Percentiles rank a stretch among this genome's conserved stretches.
Conservation (phyloP, 176 grass and related monocot species). For the Oropetium thomaeum region DNA sequence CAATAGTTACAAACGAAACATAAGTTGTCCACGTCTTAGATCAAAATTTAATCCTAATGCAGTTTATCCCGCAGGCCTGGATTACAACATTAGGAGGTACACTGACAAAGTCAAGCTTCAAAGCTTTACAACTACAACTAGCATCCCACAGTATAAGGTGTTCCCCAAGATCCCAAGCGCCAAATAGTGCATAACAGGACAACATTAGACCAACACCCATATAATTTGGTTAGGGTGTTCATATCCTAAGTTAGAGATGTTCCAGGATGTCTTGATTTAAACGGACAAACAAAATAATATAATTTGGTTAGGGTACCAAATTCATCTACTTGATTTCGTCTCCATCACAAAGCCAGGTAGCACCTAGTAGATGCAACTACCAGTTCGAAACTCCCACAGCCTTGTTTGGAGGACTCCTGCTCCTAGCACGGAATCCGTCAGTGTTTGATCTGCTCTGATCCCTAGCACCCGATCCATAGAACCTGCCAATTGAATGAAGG, state of each 20-base stretch:
- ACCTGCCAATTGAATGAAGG: slow-evolving; percentile 30
- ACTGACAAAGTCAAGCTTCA: slow-evolving; percentile 23
- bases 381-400: slow-evolving; percentile 46
- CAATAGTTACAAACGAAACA: too few relatives aligned
- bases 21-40: slow-evolving; percentile 1
- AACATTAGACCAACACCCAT: slow-evolving; percentile 13
- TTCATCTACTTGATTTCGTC: slow-evolving; percentile 35
- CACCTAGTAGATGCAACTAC: slow-evolving; percentile 27
- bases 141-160: not conserved
- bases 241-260: slow-evolving; percentile 44
- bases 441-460: slow-evolving; percentile 30
- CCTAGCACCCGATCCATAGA: slow-evolving; percentile 36
- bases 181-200: slow-evolving; percentile 14
- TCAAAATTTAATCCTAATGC: slow-evolving; percentile 27
- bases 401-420: slow-evolving; percentile 52
- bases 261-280: slow-evolving; percentile 24
- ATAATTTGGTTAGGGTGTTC: too few relatives aligned
- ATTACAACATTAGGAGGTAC: slow-evolving; percentile 28
- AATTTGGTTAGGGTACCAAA: slow-evolving; percentile 21
- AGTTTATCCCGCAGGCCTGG: not conserved
- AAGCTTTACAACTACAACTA: slow-evolving; percentile 8
- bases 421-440: slow-evolving; percentile 30
- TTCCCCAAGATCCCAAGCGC: slow-evolving; percentile 16
- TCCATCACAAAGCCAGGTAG: slow-evolving; percentile 21
- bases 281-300: slow-evolving; percentile 16